Conservation (phyloP, 2,329 filamentous ascomycete genomes). For the Plenodomus lindquistii region DNA sequence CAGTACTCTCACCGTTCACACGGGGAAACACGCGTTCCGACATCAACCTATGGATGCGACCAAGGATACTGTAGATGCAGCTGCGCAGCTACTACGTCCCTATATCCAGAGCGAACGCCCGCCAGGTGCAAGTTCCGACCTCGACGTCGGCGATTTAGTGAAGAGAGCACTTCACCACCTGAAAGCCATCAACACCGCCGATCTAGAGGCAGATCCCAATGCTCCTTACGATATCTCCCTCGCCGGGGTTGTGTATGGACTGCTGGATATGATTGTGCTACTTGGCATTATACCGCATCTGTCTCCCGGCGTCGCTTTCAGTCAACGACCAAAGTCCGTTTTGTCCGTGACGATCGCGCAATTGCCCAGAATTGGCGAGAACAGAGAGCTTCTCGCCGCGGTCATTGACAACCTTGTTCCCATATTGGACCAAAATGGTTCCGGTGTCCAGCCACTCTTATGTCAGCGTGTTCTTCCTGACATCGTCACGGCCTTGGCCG, state of each 20-base stretch:
- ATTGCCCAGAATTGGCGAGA: not conserved
- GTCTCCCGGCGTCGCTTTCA: slow-evolving; percentile 37
- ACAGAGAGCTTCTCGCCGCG: slow-evolving; percentile 11
- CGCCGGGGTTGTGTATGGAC: slow-evolving; percentile 43
- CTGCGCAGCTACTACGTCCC: slow-evolving; percentile 37
- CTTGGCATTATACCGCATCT: slow-evolving; percentile 42
- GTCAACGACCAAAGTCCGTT: slow-evolving; percentile 41
- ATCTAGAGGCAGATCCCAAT: slow-evolving; percentile 33
- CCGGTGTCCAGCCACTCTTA: slow-evolving; percentile 42
- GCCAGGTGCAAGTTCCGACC: slow-evolving; percentile 6
- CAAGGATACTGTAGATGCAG: slow-evolving; percentile 39
- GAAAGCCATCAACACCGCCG: slow-evolving; percentile 39
- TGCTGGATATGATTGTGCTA: slow-evolving; percentile 41
- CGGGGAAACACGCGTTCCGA: too few species aligned
- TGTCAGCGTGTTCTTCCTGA: slow-evolving; percentile 41
- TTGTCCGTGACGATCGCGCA: not conserved
- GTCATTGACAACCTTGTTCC: slow-evolving; percentile 22
- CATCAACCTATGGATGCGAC: slow-evolving; percentile 29
- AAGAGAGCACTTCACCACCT: slow-evolving; percentile 35
- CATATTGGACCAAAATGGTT: slow-evolving; percentile 30
- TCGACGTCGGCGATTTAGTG: slow-evolving; percentile 23
- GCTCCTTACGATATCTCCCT: slow-evolving; percentile 46
- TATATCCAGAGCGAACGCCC: slow-evolving; percentile 24
- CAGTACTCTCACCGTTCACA: not conserved
- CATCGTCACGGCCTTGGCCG: slow-evolving; percentile 39